These are phyloP conservation scores for Kluyveromyces lactis DNA, from an alignment of 805 yeast genomes.

Conservation along the genomic window DNA sequence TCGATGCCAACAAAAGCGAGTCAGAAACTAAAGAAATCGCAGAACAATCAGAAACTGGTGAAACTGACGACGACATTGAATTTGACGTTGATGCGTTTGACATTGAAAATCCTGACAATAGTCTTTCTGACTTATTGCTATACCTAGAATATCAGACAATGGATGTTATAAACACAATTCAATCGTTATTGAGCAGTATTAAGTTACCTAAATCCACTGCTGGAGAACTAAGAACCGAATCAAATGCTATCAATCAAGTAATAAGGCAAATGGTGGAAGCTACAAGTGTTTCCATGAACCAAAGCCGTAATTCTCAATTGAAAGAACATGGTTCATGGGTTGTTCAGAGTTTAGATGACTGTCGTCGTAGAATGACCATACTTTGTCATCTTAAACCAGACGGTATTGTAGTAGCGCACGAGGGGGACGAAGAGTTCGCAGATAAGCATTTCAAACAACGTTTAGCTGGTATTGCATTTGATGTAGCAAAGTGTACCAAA, in stretches of 20 bases:
- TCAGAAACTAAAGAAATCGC: background rate
- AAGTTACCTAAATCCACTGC: constrained; percentile 70
- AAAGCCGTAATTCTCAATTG: constrained; percentile 73
- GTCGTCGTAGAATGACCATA: constrained; percentile 72
- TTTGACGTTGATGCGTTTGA: constrained; percentile 72
- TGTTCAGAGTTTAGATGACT: constrained; percentile 76
- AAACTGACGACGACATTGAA: constrained; percentile 22
- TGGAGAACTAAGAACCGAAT: constrained; percentile 63
- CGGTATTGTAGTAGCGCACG: constrained; percentile 24
- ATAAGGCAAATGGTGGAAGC: constrained; percentile 86
- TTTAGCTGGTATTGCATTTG: constrained; percentile 92
- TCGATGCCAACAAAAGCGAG: background rate
- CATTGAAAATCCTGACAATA: constrained; percentile 80
- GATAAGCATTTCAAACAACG: constrained; percentile 88
- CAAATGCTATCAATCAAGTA: constrained; percentile 68
- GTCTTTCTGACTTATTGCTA: constrained; percentile 70
- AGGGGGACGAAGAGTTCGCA: constrained; percentile 56
- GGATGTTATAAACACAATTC: constrained; percentile 83
- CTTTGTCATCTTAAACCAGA: constrained; percentile 42
- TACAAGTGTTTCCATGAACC: constrained; percentile 79
- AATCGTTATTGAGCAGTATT: constrained; percentile 66
- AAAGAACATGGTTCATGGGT: constrained; percentile 91
- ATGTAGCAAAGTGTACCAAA: constrained; percentile 92
- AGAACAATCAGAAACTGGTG: constrained; percentile 1
- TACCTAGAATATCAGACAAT: constrained; percentile 92